These are phyloP conservation scores for Aspergillus flavus DNA, from an alignment of 2,329 filamentous ascomycete species.

Conservation along the genomic window DNA sequence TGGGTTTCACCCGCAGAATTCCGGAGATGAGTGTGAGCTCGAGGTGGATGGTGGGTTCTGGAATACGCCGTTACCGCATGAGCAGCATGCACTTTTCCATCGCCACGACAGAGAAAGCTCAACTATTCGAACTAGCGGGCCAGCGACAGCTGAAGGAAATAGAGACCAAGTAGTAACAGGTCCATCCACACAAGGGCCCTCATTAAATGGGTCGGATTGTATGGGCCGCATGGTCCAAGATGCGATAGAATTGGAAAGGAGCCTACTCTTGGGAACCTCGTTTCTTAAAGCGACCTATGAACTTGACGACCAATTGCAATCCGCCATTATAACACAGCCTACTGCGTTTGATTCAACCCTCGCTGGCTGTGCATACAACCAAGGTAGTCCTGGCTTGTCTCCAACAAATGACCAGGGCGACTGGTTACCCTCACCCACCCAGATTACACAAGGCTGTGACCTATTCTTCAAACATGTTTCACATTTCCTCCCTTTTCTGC, in stretches of 20 bases:
- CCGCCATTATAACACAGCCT: not conserved
- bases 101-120: not conserved
- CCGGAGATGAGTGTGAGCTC: slow-evolving; percentile 9
- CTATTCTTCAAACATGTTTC: slow-evolving; percentile 43
- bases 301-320: slow-evolving; percentile 5
- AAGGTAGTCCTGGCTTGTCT: slow-evolving; percentile 6
- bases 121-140: not conserved
- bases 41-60: not conserved
- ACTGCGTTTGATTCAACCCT: slow-evolving; percentile 2
- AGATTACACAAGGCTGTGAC: slow-evolving; percentile 35
- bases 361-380: not conserved
- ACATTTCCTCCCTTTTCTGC: slow-evolving; percentile 43
- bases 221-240: slow-evolving; percentile 2
- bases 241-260: slow-evolving; percentile 20
- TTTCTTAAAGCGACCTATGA: slow-evolving; percentile 15
- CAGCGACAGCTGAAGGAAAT: not conserved
- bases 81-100: not conserved
- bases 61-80: not conserved
- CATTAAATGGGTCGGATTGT: not conserved
- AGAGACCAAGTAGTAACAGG: too few species aligned
- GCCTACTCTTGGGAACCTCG: slow-evolving; percentile 17
- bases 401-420: slow-evolving; percentile 21
- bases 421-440: slow-evolving; percentile 35
- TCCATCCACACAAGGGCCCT: not conserved
- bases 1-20: not conserved